Base-by-base conservation (phyloP, 345 rosid species). In the Mangifera indica region DNA sequence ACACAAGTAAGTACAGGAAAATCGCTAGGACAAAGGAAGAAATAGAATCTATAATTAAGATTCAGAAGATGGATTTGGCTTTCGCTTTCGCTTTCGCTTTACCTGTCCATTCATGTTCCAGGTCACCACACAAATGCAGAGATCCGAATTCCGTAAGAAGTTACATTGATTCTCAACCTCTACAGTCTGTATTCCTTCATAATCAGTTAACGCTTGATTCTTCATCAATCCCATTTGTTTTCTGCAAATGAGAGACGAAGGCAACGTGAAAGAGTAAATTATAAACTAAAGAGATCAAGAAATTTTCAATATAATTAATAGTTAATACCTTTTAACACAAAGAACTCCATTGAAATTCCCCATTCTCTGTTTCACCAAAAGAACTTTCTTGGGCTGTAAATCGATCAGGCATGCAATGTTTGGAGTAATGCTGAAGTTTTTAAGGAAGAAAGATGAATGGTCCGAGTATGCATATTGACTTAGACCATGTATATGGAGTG, bases 41-140 rank as follows among this genome's bases (percentile, higher is more conserved):
- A 29, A 29, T 29, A 29, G 0, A 13, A 10, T 55, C 22, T 5
- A 37, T 6, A 37, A 6, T 5, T 37, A 37, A 12, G 17, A 46
- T 13, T 25, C 4, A 63, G 67, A 63, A 45, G 9, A 12, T 6
- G n/a, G 12, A 25, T 62, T 9, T 3, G 15, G 15, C 13, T 42
- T 29, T 29, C 2, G 15, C 13, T 62, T 9, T 3, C 10, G 15
- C 13, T 42, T 29, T 29, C 2, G 15, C 13, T 42, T 37, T 62
- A 91, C 91, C 86, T 82, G 81, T 63, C 97, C 97, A 68, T 91
- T 91, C 92, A 85, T 88, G 81, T 91, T 91, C 93, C 97, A 91
- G 46, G 97, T 91, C 24, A 91, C 77, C 6, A 76, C 42, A 74
- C 88, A 88, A 72, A 91, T 86, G 64, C 97, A 88, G 60, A 89